phyloP scores from a whole-genome alignment of 106 monocot species.

The Allium cepa region DNA sequence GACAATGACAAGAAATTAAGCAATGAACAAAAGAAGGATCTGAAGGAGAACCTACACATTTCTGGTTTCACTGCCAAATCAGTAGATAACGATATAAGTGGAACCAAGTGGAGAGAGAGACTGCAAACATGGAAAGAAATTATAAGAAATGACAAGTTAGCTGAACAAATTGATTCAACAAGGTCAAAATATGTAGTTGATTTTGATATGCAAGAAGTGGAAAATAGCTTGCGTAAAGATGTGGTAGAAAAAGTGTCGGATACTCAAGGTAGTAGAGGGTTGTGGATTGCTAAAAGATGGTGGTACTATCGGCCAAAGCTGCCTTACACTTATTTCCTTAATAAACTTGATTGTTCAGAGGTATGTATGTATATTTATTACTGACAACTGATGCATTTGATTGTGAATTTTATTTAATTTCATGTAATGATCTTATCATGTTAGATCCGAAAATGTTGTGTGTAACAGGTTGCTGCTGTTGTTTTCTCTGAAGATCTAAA shows the following conservation, averaged over 20 bases:
- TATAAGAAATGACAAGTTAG: constrained; percentile 47
- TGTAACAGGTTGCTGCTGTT: constrained; percentile 65
- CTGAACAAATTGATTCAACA: constrained; percentile 48
- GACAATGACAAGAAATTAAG: constrained; percentile 40
- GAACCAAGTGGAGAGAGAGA: constrained; percentile 51
- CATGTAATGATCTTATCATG: background rate
- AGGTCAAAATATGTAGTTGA: constrained; percentile 75
- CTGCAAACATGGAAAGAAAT: constrained; percentile 65
- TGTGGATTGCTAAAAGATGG: constrained; percentile 95
- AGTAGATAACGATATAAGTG: constrained; percentile 22
- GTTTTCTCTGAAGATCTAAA: constrained; percentile 83
- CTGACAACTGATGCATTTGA: background rate
- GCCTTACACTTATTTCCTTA: constrained; percentile 81
- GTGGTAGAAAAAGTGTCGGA: constrained; percentile 45
- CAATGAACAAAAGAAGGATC: constrained; percentile 35
- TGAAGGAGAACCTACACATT: constrained; percentile 36
- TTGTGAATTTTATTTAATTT: background rate
- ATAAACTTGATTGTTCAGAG: constrained; percentile 81
- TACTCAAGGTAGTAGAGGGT: constrained; percentile 42
- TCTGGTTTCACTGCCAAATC: constrained; percentile 26
- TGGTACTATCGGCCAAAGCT: constrained; percentile 89
- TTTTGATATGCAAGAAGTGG: constrained; percentile 91
- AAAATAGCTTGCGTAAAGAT: constrained; percentile 69
- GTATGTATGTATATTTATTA: constrained; percentile 19
- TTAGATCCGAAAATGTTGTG: background rate